Conservation (phyloP, 2,329 filamentous ascomycete genomes). For the Diplodia seriata region DNA sequence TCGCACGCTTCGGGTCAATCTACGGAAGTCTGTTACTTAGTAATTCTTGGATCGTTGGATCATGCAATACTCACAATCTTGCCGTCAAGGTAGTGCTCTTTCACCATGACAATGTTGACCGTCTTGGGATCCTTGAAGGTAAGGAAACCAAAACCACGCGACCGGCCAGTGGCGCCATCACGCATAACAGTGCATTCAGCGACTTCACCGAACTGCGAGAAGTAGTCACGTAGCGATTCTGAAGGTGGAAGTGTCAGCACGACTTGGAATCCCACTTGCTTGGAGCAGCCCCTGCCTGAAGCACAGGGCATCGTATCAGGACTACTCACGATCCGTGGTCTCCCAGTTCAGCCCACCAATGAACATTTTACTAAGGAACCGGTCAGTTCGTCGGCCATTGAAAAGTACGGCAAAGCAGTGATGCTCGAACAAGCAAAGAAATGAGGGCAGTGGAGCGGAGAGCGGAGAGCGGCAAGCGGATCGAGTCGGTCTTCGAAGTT, state of each 20-base stretch:
- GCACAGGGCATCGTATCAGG: constrained; percentile 28
- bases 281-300: background rate
- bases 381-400: background rate
- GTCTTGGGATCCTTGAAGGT: constrained; percentile 98
- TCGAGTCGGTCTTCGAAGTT: constrained; percentile 22
- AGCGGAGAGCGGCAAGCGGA: constrained; percentile 16
- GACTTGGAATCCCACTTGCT: constrained; percentile 16
- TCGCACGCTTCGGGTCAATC: constrained; percentile 98
- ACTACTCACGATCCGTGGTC: constrained; percentile 88
- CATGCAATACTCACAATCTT: constrained; percentile 78
- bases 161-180: constrained; percentile 90
- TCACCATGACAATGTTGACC: constrained; percentile 99
- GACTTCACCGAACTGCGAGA: constrained; percentile 96
- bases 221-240: constrained; percentile 98
- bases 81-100: constrained; percentile 96
- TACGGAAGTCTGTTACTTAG: constrained; percentile 48
- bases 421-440: constrained; percentile 38
- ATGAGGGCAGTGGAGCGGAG: background rate
- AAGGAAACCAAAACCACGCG: constrained; percentile 94
- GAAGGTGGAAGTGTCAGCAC: constrained; percentile 41
- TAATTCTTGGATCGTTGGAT: background rate
- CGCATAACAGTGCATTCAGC: constrained; percentile 99
- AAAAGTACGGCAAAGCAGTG: constrained; percentile 40
- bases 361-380: constrained; percentile 86
- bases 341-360: constrained; percentile 99